Evolutionary conservation across 441 rosid species (phyloP), one percentile per base, ranked within the genome.

Genomic region (Populus tomentosa): DNA sequence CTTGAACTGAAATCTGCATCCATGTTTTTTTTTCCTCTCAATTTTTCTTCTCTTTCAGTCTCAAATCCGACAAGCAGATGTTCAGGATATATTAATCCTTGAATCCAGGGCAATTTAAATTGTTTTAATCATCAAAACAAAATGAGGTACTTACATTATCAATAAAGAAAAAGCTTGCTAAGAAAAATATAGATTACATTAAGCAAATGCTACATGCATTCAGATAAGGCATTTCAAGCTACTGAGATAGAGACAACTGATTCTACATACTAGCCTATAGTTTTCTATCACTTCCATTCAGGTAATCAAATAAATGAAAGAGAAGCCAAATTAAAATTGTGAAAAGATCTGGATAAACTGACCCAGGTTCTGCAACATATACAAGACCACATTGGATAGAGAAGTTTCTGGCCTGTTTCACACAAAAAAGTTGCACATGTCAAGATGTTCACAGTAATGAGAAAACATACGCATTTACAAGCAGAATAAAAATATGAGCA

Each of bases 361-460:
- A 92, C 98, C 99, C 99, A 80, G 98, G 94, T 74, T 94, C 96
- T 71, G 99, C 86, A 79, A 96, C 97, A 68, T 94, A 96, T 70
- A 92, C 97, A 71, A 93, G 89, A 75, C 98, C 98, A 77, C 98
- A 94, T 24, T 89, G 91, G 84, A 94, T 90, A 61, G 93, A 85
- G 71, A 94, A 94, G 84, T 94, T 96, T 80, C 98, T 90, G 79
- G 98, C 99, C 99, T 94, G 98, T 86, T 78, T 71, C 69, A 81
- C 76, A 36, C 59, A 79, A 59, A 28, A 38, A 38, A 75, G 32
- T 74, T 26, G 40, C 35, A 66, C 46, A 42, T 64, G 64, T 71
- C 16, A 62, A 73, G 65, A 33, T 70, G 69, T 20, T 36, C 14
- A 18, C 4, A 69, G 14, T 23, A 6, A 28, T 5, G 42, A 46